Evolutionary conservation across 225 moss, liverwort and hornwort genomes (phyloP).

Genomic region (Pleurozium schreberi): DNA sequence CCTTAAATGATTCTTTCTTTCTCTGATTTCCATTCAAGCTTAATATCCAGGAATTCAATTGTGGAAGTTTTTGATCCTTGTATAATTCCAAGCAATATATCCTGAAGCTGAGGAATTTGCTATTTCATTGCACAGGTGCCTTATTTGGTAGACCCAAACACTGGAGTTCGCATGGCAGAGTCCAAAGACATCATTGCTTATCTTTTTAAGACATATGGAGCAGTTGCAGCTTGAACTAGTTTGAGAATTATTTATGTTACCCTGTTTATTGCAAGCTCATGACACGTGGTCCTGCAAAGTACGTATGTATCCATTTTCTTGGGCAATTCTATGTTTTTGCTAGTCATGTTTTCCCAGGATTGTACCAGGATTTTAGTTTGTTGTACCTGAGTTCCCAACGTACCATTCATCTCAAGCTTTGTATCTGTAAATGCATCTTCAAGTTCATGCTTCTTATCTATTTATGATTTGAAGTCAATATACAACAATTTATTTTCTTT

Average conservation of each 20-base stretch:
- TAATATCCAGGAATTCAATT: background rate
- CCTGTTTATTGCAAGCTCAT: background rate
- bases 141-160: conserved; percentile 47
- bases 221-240: conserved; percentile 4
- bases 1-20: background rate
- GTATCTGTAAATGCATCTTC: background rate
- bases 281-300: background rate
- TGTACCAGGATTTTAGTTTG: background rate
- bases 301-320: background rate
- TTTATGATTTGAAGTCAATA: background rate
- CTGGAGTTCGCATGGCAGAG: conserved; percentile 36
- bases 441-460: background rate
- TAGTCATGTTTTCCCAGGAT: too few relatives aligned
- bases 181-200: conserved; percentile 40
- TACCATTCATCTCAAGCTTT: background rate
- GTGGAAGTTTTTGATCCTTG: background rate
- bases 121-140: conserved; percentile 23
- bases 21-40: background rate
- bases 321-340: background rate
- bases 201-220: conserved; percentile 44
- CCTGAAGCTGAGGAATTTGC: background rate
- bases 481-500: background rate
- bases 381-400: background rate
- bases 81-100: background rate
- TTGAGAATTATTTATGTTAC: background rate